Conservation (phyloP, 371 early-diverging fungal genomes). For the Chytridiales sp. region DNA sequence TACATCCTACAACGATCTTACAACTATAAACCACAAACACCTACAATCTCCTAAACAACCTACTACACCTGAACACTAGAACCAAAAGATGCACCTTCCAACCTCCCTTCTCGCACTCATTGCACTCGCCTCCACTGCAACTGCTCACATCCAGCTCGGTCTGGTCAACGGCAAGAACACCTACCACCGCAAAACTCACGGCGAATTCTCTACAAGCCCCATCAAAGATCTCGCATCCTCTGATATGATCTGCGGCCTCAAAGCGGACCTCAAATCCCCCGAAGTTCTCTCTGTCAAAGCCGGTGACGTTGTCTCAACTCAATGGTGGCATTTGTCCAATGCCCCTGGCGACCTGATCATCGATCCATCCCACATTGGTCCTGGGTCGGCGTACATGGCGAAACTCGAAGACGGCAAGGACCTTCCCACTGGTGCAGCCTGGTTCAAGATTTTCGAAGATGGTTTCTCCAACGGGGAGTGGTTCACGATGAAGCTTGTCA, state of each 20-base stretch:
- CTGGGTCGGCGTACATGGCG: slow-evolving; percentile 17
- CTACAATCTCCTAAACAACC: too few relatives aligned
- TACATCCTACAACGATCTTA: too few relatives aligned
- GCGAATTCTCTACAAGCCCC: too few relatives aligned
- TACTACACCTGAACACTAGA: too few relatives aligned
- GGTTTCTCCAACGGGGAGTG: slow-evolving; percentile 9
- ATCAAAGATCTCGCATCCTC: slow-evolving; percentile 18
- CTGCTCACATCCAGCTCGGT: too few relatives aligned
- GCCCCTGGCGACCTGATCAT: slow-evolving; percentile 21
- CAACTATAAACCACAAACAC: too few relatives aligned
- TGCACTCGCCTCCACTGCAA: too few relatives aligned
- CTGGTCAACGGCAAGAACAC: too few relatives aligned
- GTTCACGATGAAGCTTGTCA: slow-evolving; percentile 18
- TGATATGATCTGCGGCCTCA: slow-evolving; percentile 16
- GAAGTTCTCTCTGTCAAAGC: slow-evolving; percentile 7
- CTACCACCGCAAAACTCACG: too few relatives aligned
- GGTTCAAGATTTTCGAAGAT: slow-evolving; percentile 30
- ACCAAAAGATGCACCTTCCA: too few relatives aligned
- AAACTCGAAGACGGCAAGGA: neutral
- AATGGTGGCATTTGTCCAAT: slow-evolving; percentile 6
- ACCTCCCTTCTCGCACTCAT: too few relatives aligned
- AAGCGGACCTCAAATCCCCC: slow-evolving; percentile 4
- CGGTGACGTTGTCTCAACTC: slow-evolving; percentile 5
- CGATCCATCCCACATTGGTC: slow-evolving; percentile 22
- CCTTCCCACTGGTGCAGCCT: slow-evolving; percentile 10